These are phyloP conservation scores for Alternaria panax DNA, from an alignment of 2,329 filamentous ascomycete species.

Conservation along the genomic window DNA sequence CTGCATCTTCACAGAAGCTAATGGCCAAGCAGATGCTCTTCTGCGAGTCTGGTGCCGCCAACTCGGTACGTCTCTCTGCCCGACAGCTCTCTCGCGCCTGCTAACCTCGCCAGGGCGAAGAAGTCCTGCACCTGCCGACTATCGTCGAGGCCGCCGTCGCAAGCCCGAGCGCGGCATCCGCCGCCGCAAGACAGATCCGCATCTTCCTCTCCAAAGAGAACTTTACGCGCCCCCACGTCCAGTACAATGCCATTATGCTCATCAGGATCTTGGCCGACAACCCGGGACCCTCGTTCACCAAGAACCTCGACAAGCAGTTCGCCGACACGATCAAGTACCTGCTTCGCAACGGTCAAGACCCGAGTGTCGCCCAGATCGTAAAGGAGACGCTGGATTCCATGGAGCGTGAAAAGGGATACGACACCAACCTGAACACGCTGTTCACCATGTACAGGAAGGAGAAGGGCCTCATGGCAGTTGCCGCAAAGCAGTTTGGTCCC, in stretches of 20 bases:
- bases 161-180: slow-evolving; percentile 81
- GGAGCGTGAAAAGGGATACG: slow-evolving; percentile 73
- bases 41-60: slow-evolving; percentile 75
- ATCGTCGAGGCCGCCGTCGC: slow-evolving; percentile 97
- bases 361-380: slow-evolving; percentile 82
- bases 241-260: slow-evolving; percentile 98
- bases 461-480: slow-evolving; percentile 61
- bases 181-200: slow-evolving; percentile 80
- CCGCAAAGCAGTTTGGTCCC: slow-evolving; percentile 46
- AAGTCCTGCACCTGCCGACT: slow-evolving; percentile 88
- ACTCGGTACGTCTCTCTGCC: slow-evolving; percentile 45
- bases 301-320: slow-evolving; percentile 87
- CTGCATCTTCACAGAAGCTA: slow-evolving; percentile 6
- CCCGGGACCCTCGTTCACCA: slow-evolving; percentile 88
- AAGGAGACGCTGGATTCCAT: slow-evolving; percentile 86
- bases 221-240: slow-evolving; percentile 69
- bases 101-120: slow-evolving; percentile 70
- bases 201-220: slow-evolving; percentile 81
- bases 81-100: neutral
- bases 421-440: slow-evolving; percentile 75
- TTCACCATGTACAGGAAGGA: slow-evolving; percentile 90
- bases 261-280: slow-evolving; percentile 91
- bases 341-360: slow-evolving; percentile 73
- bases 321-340: slow-evolving; percentile 77
- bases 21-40: slow-evolving; percentile 70